Percentiles rank a stretch among this genome's conserved stretches.
These are phyloP conservation scores for Tephrocybe sp. DNA, from an alignment of 768 basidiomycete genomes.

Conservation along the genomic window DNA sequence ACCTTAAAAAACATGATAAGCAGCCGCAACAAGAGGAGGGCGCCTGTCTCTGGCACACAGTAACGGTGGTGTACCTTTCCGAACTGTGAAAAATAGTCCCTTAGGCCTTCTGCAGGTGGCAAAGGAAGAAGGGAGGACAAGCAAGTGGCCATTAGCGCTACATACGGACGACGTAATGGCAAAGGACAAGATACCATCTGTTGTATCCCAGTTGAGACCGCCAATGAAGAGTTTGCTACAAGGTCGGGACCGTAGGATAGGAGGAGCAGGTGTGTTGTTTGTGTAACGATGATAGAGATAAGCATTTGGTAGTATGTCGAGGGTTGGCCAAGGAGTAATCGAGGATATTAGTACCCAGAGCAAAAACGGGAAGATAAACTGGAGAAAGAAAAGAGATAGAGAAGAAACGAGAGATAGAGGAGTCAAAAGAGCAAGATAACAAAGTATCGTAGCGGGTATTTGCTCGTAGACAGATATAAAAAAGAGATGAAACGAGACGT, in stretches of 20 bases:
- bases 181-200: slow-evolving; percentile 65
- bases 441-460: slow-evolving; percentile 30
- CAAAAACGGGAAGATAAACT: slow-evolving; percentile 13
- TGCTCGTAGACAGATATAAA: slow-evolving; percentile 18
- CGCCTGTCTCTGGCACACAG: not conserved
- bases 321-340: slow-evolving; percentile 19
- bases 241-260: slow-evolving; percentile 21
- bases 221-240: slow-evolving; percentile 90
- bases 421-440: slow-evolving; percentile 25
- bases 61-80: slow-evolving; percentile 51
- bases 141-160: slow-evolving; percentile 34
- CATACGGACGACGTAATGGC: slow-evolving; percentile 24
- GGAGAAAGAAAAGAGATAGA: slow-evolving; percentile 15
- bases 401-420: slow-evolving; percentile 11
- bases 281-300: slow-evolving; percentile 21
- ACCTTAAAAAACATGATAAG: slow-evolving; percentile 37
- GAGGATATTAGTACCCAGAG: slow-evolving; percentile 24
- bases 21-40: slow-evolving; percentile 14
- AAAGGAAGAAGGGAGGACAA: slow-evolving; percentile 17
- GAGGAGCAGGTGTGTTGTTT: slow-evolving; percentile 15
- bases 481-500: slow-evolving; percentile 10
- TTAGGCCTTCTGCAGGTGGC: slow-evolving; percentile 47
- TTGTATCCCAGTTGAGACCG: slow-evolving; percentile 89
- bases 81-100: slow-evolving; percentile 76
- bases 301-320: slow-evolving; percentile 24